phyloP scores from a whole-genome alignment of 257 asterid genomes.

The Hygrophila difformis region DNA sequence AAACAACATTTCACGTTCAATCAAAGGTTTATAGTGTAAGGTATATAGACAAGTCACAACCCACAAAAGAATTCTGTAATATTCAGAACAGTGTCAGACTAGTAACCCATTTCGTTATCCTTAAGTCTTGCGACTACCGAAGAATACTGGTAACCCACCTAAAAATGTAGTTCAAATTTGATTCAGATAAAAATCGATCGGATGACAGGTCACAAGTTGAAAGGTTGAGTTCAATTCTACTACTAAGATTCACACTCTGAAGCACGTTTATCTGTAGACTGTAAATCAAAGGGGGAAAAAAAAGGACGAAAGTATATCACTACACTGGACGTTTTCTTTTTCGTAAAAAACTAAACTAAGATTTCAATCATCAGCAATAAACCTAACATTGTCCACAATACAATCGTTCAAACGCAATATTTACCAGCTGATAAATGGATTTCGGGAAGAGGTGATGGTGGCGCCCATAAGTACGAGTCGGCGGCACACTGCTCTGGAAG shows the following conservation, averaged over 20 bases:
- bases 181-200: not conserved
- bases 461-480: slow-evolving; percentile 67
- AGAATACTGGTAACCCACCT: not conserved
- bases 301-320: slow-evolving; percentile 6
- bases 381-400: not conserved
- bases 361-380: slow-evolving; percentile 2
- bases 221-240: not conserved
- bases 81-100: slow-evolving; percentile 7
- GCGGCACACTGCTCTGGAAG: slow-evolving; percentile 74
- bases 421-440: slow-evolving; percentile 89
- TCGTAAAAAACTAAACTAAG: not conserved
- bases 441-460: slow-evolving; percentile 91
- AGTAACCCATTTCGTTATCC: too few species aligned
- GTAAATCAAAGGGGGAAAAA: not conserved
- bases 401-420: not conserved
- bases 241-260: not conserved
- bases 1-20: not conserved
- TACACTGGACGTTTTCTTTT: not conserved
- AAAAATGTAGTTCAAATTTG: not conserved
- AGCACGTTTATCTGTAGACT: not conserved
- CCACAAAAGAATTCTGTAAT: too few species aligned
- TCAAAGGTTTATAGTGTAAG: not conserved
- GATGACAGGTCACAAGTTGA: slow-evolving; percentile 3
- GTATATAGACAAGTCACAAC: not conserved
- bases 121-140: too few species aligned